phyloP scores from a whole-genome alignment of 1,284 basidiomycete genomes.

The Rhodofomes roseus region DNA sequence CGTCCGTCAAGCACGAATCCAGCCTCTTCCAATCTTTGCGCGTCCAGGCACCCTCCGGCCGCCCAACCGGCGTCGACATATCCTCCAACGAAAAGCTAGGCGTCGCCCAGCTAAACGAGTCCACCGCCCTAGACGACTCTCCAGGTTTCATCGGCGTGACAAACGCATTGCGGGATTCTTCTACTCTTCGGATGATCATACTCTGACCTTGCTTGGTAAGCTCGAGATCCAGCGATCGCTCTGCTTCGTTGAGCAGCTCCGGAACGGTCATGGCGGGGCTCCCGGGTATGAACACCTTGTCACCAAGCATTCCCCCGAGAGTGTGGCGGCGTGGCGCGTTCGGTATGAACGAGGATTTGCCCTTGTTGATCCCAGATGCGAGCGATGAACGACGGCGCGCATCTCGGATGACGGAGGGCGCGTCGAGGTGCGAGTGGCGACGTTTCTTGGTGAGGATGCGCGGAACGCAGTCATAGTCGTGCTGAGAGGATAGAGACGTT shows the following conservation, averaged over 20 bases:
- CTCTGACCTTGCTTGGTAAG: neutral
- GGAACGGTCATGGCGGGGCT: constrained; percentile 50
- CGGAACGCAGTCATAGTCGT: constrained; percentile 81
- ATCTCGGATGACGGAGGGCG: constrained; percentile 33
- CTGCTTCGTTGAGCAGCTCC: constrained; percentile 56
- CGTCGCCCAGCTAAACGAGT: neutral
- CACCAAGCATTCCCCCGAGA: constrained; percentile 44
- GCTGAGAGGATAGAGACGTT: constrained; percentile 36
- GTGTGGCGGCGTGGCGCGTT: constrained; percentile 29
- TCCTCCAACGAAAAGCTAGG: neutral
- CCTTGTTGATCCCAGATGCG: constrained; percentile 35
- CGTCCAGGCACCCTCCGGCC: constrained; percentile 45
- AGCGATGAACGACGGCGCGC: constrained; percentile 32
- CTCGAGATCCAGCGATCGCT: constrained; percentile 34
- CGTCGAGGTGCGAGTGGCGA: constrained; percentile 27
- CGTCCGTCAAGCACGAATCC: constrained; percentile 73
- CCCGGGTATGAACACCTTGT: constrained; percentile 51
- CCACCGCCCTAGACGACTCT: neutral
- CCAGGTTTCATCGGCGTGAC: neutral
- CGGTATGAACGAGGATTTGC: constrained; percentile 15
- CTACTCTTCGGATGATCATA: neutral
- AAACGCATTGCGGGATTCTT: neutral
- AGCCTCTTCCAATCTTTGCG: constrained; percentile 73
- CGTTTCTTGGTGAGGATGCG: constrained; percentile 27
- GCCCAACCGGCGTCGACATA: too few relatives aligned